Percentiles rank a stretch among this genome's conserved stretches.
Evolutionary conservation across 148 eudicot species (phyloP).

Genomic region (Oxyria digyna): DNA sequence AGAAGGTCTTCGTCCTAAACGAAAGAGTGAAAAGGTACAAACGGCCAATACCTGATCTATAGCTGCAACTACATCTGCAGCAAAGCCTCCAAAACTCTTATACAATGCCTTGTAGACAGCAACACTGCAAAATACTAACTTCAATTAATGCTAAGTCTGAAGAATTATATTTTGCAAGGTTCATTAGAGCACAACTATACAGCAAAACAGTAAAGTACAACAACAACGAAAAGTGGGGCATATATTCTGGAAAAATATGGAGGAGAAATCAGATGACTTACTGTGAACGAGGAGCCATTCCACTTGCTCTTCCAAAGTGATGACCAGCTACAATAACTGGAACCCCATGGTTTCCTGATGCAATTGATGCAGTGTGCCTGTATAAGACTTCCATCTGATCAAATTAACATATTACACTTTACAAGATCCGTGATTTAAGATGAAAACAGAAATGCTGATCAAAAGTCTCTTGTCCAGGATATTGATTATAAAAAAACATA

Average conservation of each 20-base stretch:
- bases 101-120: slow-evolving; percentile 97
- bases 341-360: slow-evolving; percentile 93
- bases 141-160: background rate
- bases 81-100: slow-evolving; percentile 99
- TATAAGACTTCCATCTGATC: too few species aligned
- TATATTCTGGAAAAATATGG: background rate
- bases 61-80: slow-evolving; percentile 98
- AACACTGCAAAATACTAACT: slow-evolving; percentile 37
- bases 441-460: background rate
- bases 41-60: slow-evolving; percentile 75
- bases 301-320: slow-evolving; percentile 94
- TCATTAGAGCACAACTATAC: background rate
- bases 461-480: background rate
- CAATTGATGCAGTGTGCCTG: slow-evolving; percentile 97
- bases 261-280: slow-evolving; percentile 24
- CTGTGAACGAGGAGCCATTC: slow-evolving; percentile 99
- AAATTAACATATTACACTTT: background rate
- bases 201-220: background rate
- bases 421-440: background rate
- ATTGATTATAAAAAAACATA: background rate
- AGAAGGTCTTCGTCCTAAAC: background rate
- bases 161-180: background rate
- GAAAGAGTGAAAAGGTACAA: background rate
- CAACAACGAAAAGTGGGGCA: background rate
- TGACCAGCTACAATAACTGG: slow-evolving; percentile 87